Evolutionary conservation across 108 stramenopile species (phyloP), one percentile per base, ranked within the genome.

Genomic region (Discostella stelligeroides): DNA sequence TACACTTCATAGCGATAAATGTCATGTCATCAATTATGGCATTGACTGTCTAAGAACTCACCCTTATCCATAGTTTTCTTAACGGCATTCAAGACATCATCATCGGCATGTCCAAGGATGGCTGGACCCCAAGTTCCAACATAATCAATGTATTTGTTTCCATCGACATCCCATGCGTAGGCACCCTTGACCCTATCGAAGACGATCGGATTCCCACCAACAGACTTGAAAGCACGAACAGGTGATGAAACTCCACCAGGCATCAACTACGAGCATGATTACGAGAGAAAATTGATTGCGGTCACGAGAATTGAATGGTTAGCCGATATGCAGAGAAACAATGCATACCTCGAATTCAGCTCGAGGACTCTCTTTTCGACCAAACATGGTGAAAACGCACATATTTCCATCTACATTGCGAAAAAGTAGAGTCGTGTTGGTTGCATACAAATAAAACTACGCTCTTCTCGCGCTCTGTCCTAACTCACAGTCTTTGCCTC

Each of bases 101-200:
- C 96, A 66, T 98, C 92, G 56, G 98, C 97, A 72, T 98, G 98
- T 84, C 98, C 98, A 24, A 96, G 75, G 81, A 98, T 98, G 57
- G 98, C 98, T 62, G 98, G 98, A 66, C 97, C 98, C 98, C 98
- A 98, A 34, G 96, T 96, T 70, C 96, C 96, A 45, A 98, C 97
- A 80, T 95, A 98, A 66, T 94, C 95, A 80, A 94, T 92, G 86
- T 89, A 92, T 72, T 92, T 83, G 84, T 97, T 94, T n/a, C 84
- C 96, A 86, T 98, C 98, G n/a, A 98, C 96, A 78, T 98, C 98
- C 88, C 87, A 98, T n/a, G 97, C 96, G 78, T 98, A 97, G 42
- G 96, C 95, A 21, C 97, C 98, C 90, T 98, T 97, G 50, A 98
- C 98, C 9, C 70, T 63, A 50, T 98, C 98, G 69, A 98, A 98